phyloP scores from a whole-genome alignment of 805 yeast genomes.

The Candida maltosa region DNA sequence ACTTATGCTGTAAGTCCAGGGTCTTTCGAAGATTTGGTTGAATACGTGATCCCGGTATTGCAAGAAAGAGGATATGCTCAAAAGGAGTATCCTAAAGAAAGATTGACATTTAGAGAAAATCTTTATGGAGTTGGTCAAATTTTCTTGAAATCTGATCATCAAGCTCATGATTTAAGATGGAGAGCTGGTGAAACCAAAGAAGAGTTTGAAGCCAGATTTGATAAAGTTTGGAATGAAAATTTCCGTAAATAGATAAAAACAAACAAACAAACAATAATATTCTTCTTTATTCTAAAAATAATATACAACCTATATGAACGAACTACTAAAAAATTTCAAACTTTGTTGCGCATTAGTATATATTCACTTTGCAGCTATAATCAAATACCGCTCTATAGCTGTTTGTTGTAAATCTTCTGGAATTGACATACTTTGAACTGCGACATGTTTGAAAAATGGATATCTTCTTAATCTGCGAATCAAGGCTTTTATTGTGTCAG shows the following conservation, averaged over 20 bases:
- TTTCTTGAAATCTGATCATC: constrained; percentile 14
- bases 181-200: constrained; percentile 22
- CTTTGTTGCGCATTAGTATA: too few relatives aligned
- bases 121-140: constrained; percentile 24
- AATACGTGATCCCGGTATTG: constrained; percentile 34
- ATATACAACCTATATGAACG: too few relatives aligned
- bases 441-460: too few relatives aligned
- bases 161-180: constrained; percentile 22
- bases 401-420: too few relatives aligned
- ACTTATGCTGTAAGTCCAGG: constrained; percentile 35
- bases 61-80: constrained; percentile 31
- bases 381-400: too few relatives aligned
- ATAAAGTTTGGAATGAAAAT: constrained; percentile 1
- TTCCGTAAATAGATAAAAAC: constrained; percentile 3
- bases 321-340: too few relatives aligned
- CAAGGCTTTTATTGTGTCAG: too few relatives aligned
- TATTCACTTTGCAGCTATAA: too few relatives aligned
- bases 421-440: too few relatives aligned
- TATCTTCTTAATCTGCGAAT: too few relatives aligned
- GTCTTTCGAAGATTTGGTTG: constrained; percentile 34
- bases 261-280: too few relatives aligned
- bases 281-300: too few relatives aligned
- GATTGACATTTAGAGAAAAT: constrained; percentile 35
- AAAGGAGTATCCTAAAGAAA: constrained; percentile 33
- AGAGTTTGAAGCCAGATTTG: constrained; percentile 18